Base-by-base conservation (phyloP, 306 rosid species). In the Adenanthera pavonina region DNA sequence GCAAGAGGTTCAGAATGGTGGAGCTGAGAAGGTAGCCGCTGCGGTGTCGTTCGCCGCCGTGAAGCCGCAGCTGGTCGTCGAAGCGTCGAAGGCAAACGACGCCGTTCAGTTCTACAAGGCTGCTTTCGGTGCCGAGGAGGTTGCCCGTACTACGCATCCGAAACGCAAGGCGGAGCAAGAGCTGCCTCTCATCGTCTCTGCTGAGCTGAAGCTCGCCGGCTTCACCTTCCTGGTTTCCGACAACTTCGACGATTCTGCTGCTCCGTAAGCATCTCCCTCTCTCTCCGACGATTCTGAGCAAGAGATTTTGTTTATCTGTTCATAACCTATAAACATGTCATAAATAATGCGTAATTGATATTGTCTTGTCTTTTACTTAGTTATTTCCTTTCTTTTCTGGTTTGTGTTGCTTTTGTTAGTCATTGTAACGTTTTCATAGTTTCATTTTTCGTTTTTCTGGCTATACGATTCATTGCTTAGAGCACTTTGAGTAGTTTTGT, bases 151-250 rank as follows among this genome's bases (percentile, higher is more conserved):
- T 8, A 3, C 83, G 40, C 82, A 89, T 78, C 79, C 97, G 3
- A 94, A 94, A 86, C 97, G 98, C 56, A 94, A 94, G 86, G 97
- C 97, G 0, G 98, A 90, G 33, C 97, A 88, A 5, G 98, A 94
- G 77, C 79, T 66, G 5, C 97, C 94, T 38, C 90, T 80, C 79
- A 75, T 94, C 6, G 88, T 86, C 79, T 87, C 84, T 0, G 97
- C 92, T 13, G 86, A 90, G 85, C 92, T 92, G 70, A 83, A 84
- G 72, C 80, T 94, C 56, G 97, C 82, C 62, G 92, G 84, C 43
- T 84, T 80, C 68, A 59, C 84, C 15, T 3, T 94, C 79, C 46
- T 89, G 7, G 87, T 94, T 66, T 87, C 97, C 19, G 93, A 88
- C 81, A 2, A 67, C 65, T 20, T 7, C 1, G 88, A 76, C 1